Percentiles rank a stretch among this genome's conserved stretches.
phyloP scores from a whole-genome alignment of 2,329 filamentous ascomycete genomes.

The Myriangium duriaei region DNA sequence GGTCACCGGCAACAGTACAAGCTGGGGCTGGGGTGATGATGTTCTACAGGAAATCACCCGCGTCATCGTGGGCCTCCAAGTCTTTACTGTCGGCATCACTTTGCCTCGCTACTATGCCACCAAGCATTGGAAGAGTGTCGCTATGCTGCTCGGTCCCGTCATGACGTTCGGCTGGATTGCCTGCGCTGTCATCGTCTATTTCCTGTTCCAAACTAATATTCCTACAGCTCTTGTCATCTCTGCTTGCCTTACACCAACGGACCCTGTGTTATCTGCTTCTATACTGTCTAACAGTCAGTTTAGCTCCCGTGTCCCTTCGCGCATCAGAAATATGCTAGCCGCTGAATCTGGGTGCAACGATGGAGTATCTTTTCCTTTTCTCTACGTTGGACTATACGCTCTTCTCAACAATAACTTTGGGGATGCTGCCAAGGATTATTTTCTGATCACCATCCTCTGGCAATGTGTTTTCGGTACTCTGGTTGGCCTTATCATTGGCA shows the following conservation, averaged over 20 bases:
- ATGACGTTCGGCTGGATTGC: constrained; percentile 40
- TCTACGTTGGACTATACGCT: constrained; percentile 40
- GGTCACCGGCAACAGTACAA: constrained; percentile 12
- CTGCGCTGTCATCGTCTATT: constrained; percentile 33
- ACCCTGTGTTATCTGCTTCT: constrained; percentile 43
- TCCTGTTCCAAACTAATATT: constrained; percentile 35
- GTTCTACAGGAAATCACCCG: constrained; percentile 31
- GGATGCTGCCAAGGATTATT: constrained; percentile 37
- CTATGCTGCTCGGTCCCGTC: constrained; percentile 38
- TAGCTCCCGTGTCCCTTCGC: constrained; percentile 38
- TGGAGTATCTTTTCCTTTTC: constrained; percentile 43
- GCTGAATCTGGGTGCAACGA: constrained; percentile 47
- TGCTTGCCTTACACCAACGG: constrained; percentile 45
- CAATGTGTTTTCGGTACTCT: constrained; percentile 39
- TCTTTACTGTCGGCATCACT: constrained; percentile 26
- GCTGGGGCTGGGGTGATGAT: constrained; percentile 33
- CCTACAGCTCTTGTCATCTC: constrained; percentile 38
- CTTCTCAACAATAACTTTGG: constrained; percentile 28
- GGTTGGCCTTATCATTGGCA: constrained; percentile 37
- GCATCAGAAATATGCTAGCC: constrained; percentile 39
- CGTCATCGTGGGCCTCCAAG: constrained; percentile 34
- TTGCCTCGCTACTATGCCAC: constrained; percentile 34
- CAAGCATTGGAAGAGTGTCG: constrained; percentile 39
- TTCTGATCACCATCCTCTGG: constrained; percentile 43
- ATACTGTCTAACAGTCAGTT: constrained; percentile 43